Evolutionary conservation across 2,329 filamentous ascomycete species (phyloP), one percentile per base, ranked within the genome.

Genomic region (Fusarium sp.): DNA sequence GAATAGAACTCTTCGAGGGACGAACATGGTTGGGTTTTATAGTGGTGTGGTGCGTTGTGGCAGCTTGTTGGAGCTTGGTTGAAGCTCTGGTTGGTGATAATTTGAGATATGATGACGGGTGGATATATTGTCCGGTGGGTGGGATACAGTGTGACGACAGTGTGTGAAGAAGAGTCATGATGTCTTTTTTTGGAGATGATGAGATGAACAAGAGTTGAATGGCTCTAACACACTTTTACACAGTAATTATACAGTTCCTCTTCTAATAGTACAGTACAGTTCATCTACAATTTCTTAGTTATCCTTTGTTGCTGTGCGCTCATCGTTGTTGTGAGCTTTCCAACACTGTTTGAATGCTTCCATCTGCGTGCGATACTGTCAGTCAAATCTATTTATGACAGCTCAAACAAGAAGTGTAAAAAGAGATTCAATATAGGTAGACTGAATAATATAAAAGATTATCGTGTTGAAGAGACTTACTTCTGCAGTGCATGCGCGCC

Each of bases 281-380:
- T 12, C 23, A 5, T 6, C 0, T 20, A 8, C 18, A 1, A 0
- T 11, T 11, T 20, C 36, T 42, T 18, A 81, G 37, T 84, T 86
- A 76, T 97, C 90, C 76, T 93, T 95, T 41, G 86, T 90, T 55
- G 86, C 86, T 0, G 94, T 97, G 75, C 96, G 88, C 78, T 91
- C 83, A 74, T 97, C 90, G 78, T 98, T 98, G 49, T 93, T 90
- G 74, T 97, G 90, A 68, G 85, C 85, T 81, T 97, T 97, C 95
- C 95, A 98, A 80, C 95, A 98, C 74, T 91, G 87, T 75, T 89
- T 90, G 78, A 98, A 98, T 3, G 86, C 85, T 77, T 96, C 91
- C 92, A 98, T 97, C 95, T 98, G 47, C 8, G 41, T 98, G 47
- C 8, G 41, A 47, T 34, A 56, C 30, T 34, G 59, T 74, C 54